Conservation (phyloP, 805 yeast genomes). For the Candida berthetii region DNA sequence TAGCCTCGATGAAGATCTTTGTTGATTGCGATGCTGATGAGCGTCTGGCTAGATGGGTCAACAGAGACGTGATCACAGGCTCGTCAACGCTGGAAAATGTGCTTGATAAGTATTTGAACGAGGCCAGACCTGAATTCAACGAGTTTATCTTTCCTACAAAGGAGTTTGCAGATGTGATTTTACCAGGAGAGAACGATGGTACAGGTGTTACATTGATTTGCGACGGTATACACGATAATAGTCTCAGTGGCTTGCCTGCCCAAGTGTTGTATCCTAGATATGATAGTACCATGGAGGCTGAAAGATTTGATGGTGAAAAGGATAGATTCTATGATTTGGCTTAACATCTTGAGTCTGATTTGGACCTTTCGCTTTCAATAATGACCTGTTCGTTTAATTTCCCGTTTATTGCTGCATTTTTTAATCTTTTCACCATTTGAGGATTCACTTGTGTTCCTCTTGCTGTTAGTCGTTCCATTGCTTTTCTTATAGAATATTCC, state of each 20-base stretch:
- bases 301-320: constrained; percentile 32
- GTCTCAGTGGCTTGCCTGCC: constrained; percentile 20
- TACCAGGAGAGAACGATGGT: constrained; percentile 64
- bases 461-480: constrained; percentile 14
- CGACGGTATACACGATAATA: constrained; percentile 44
- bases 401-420: constrained; percentile 18
- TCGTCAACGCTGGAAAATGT: constrained; percentile 20
- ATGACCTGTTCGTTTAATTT: constrained; percentile 30
- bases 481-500: constrained; percentile 16
- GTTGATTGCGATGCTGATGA: constrained; percentile 84
- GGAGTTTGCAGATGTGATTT: constrained; percentile 65
- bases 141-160: constrained; percentile 64
- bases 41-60: constrained; percentile 74
- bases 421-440: constrained; percentile 7
- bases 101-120: constrained; percentile 40
- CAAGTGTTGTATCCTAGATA: constrained; percentile 8
- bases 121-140: constrained; percentile 61
- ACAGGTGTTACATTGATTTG: constrained; percentile 53
- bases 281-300: constrained; percentile 22
- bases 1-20: constrained; percentile 64
- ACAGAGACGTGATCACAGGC: constrained; percentile 20
- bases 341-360: constrained; percentile 21
- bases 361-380: constrained; percentile 20
- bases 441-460: constrained; percentile 14
- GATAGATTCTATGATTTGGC: constrained; percentile 33